Conservation (phyloP, 2,329 filamentous ascomycete genomes). For the Fusarium proliferatum region DNA sequence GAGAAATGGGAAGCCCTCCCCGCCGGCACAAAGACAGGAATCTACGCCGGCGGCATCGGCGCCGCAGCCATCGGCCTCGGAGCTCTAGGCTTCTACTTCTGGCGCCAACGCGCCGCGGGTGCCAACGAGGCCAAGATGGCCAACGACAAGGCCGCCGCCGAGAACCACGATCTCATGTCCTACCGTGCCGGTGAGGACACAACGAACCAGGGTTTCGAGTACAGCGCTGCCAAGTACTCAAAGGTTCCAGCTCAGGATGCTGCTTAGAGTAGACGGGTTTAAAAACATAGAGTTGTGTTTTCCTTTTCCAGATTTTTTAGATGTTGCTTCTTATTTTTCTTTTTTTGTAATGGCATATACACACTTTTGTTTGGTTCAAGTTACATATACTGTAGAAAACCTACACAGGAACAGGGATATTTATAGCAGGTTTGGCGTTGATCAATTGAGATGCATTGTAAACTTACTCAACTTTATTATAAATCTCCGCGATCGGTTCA, state of each 20-base stretch:
- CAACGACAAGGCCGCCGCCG: conserved; percentile 56
- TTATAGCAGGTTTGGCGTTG: conserved; percentile 35
- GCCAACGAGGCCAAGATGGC: conserved; percentile 61
- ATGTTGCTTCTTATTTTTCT: conserved; percentile 4
- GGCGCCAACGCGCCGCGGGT: conserved; percentile 65
- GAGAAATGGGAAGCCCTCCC: conserved; percentile 68
- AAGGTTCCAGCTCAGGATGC: conserved; percentile 20
- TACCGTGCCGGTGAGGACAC: conserved; percentile 52
- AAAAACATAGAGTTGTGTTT: background rate
- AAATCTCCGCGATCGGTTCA: background rate
- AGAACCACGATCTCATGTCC: conserved; percentile 63
- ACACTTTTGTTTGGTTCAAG: conserved; percentile 9
- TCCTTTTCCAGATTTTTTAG: background rate
- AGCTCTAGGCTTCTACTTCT: conserved; percentile 62
- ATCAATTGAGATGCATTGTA: conserved; percentile 21
- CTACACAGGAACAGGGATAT: conserved; percentile 17
- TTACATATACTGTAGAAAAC: conserved; percentile 17
- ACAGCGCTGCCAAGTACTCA: conserved; percentile 36
- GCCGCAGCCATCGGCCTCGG: conserved; percentile 57
- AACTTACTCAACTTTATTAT: background rate
- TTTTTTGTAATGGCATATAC: conserved; percentile 33
- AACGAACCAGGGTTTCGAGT: conserved; percentile 44
- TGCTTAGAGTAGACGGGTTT: background rate
- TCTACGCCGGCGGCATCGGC: conserved; percentile 61
- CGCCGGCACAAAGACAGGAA: conserved; percentile 60